A percentile compares a stretch with the other conserved stretches of the same genome.
These are phyloP conservation scores for Podospora pseudoanserina DNA, from an alignment of 495 filamentous ascomycete genomes.

Conservation along the genomic window DNA sequence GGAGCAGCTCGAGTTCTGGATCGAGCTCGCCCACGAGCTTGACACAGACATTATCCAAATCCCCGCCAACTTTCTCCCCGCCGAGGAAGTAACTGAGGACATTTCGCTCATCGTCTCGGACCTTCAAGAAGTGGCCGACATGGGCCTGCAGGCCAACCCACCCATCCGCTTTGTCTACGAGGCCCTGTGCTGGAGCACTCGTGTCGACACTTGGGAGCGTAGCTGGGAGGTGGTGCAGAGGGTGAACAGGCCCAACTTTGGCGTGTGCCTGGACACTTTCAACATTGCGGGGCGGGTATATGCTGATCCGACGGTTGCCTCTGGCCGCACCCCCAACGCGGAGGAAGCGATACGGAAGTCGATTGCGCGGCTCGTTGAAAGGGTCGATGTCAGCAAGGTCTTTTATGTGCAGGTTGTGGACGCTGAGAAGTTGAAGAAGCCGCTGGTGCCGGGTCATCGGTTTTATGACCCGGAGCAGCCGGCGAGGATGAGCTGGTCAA, in stretches of 20 bases:
- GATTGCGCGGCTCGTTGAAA: slow-evolving; percentile 52
- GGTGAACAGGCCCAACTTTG: slow-evolving; percentile 70
- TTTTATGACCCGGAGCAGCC: slow-evolving; percentile 63
- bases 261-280: slow-evolving; percentile 76
- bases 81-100: slow-evolving; percentile 55
- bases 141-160: slow-evolving; percentile 52
- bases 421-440: slow-evolving; percentile 58
- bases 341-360: slow-evolving; percentile 56
- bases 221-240: slow-evolving; percentile 64
- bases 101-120: slow-evolving; percentile 59
- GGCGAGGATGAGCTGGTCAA: slow-evolving; percentile 73
- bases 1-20: slow-evolving; percentile 65
- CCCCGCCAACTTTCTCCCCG: slow-evolving; percentile 66
- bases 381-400: slow-evolving; percentile 63
- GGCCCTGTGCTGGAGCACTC: slow-evolving; percentile 70
- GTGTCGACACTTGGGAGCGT: slow-evolving; percentile 67
- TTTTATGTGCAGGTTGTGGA: slow-evolving; percentile 81
- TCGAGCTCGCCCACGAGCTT: slow-evolving; percentile 60
- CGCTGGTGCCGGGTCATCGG: slow-evolving; percentile 58
- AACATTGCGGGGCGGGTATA: slow-evolving; percentile 74
- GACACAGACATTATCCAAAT: slow-evolving; percentile 69
- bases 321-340: slow-evolving; percentile 55
- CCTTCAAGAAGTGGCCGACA: slow-evolving; percentile 60
- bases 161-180: slow-evolving; percentile 74
- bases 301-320: slow-evolving; percentile 58